Conservation (phyloP, 208 protist genomes). For the Trypanosoma rangeli region DNA sequence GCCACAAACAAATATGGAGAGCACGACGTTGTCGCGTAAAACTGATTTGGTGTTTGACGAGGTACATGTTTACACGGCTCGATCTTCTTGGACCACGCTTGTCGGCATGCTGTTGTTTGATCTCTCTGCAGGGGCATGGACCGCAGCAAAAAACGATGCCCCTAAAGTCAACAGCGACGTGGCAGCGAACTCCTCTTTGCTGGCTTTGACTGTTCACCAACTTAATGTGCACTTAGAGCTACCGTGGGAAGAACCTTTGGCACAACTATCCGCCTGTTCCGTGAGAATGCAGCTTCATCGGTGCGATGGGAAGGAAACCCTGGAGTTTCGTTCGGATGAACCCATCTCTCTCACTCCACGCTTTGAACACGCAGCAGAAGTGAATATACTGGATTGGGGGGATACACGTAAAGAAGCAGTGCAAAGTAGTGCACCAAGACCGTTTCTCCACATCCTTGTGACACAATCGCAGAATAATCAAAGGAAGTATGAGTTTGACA, state of each 20-base stretch:
- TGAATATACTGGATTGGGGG: neutral
- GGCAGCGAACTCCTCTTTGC: neutral
- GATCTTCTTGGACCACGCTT: constrained; percentile 6
- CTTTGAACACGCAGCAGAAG: neutral
- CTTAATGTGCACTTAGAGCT: constrained; percentile 17
- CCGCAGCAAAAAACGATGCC: neutral
- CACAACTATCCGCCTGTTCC: constrained; percentile 3
- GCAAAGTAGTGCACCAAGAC: neutral
- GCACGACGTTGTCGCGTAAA: neutral
- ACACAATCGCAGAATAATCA: neutral
- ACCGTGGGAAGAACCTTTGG: constrained; percentile 28
- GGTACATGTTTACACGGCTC: neutral
- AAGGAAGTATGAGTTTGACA: constrained; percentile 16
- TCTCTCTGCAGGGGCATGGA: neutral
- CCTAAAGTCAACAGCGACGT: neutral
- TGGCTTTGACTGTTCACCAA: constrained; percentile 13
- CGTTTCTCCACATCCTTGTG: constrained; percentile 6
- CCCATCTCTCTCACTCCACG: constrained; percentile 12
- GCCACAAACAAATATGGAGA: neutral
- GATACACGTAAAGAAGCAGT: neutral
- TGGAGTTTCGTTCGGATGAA: constrained; percentile 7
- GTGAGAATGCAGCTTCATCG: neutral
- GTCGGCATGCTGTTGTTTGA: neutral
- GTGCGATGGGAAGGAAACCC: neutral
- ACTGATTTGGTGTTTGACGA: constrained; percentile 3